Conservation (phyloP, 2,329 filamentous ascomycete genomes). For the Verticillium nonalfalfae region DNA sequence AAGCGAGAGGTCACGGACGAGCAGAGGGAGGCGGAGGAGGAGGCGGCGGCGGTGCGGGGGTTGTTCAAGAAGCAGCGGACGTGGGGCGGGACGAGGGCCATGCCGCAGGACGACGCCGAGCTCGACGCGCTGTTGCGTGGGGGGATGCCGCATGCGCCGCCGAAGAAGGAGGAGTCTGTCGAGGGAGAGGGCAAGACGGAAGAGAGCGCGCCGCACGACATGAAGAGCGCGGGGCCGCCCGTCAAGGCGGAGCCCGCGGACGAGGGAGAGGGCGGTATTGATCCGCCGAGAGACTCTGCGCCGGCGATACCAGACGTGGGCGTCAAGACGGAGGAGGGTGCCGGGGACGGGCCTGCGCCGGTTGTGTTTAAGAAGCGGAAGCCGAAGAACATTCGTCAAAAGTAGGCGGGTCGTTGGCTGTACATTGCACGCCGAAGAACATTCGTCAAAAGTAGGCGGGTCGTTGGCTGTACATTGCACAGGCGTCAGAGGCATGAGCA, state of each 20-base stretch:
- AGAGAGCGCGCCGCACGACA: slow-evolving; percentile 9
- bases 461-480: too few species aligned
- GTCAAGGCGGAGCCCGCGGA: slow-evolving; percentile 32
- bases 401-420: slow-evolving; percentile 25
- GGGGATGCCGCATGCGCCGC: slow-evolving; percentile 17
- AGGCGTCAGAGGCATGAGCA: neutral
- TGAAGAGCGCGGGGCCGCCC: slow-evolving; percentile 18
- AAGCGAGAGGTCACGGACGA: slow-evolving; percentile 58
- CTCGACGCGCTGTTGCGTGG: slow-evolving; percentile 54
- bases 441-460: too few species aligned
- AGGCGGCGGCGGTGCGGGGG: slow-evolving; percentile 47
- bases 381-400: slow-evolving; percentile 57
- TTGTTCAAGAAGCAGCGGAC: slow-evolving; percentile 53
- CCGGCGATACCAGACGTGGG: slow-evolving; percentile 4
- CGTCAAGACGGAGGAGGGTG: slow-evolving; percentile 35
- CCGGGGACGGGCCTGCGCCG: slow-evolving; percentile 29
- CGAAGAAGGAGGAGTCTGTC: slow-evolving; percentile 19
- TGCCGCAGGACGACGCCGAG: slow-evolving; percentile 42
- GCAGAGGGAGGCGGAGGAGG: slow-evolving; percentile 55
- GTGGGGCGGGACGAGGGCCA: slow-evolving; percentile 47
- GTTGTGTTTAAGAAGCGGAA: slow-evolving; percentile 80
- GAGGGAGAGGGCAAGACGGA: slow-evolving; percentile 11
- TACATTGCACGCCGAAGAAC: too few species aligned
- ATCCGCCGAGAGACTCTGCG: neutral
- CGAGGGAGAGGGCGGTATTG: slow-evolving; percentile 8